Conservation (phyloP, 2,329 filamentous ascomycete species). For the Penicillium sp. region DNA sequence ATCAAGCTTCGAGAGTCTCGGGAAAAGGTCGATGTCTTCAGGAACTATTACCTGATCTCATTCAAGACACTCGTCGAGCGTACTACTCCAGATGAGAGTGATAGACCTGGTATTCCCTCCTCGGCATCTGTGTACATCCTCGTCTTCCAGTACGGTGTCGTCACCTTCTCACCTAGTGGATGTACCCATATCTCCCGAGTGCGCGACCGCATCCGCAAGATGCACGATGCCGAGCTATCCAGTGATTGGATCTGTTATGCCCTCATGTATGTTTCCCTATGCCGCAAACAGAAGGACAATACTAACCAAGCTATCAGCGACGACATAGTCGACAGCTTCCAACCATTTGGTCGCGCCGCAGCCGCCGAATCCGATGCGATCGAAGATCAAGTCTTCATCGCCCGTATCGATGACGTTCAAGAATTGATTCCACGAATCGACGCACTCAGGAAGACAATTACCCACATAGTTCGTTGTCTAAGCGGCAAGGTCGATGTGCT, state of each 20-base stretch:
- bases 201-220: conserved; percentile 78
- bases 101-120: conserved; percentile 73
- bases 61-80: conserved; percentile 83
- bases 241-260: conserved; percentile 99
- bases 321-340: conserved; percentile 94
- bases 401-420: conserved; percentile 82
- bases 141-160: conserved; percentile 87
- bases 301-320: conserved; percentile 56
- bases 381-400: conserved; percentile 92
- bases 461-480: conserved; percentile 83
- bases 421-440: conserved; percentile 82
- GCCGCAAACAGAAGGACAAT: not conserved
- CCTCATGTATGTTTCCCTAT: conserved; percentile 68
- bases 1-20: conserved; percentile 90
- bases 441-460: conserved; percentile 85
- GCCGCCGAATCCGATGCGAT: conserved; percentile 86
- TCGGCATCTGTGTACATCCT: conserved; percentile 94
- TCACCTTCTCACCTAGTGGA: conserved; percentile 87
- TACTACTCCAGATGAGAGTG: conserved; percentile 65
- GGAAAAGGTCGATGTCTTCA: conserved; percentile 96
- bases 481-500: conserved; percentile 96
- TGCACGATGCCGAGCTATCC: conserved; percentile 88
- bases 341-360: conserved; percentile 78
- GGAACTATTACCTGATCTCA: conserved; percentile 94
- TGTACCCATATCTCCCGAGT: conserved; percentile 84